Percentiles rank a stretch among this genome's conserved stretches.
phyloP scores from a whole-genome alignment of 768 basidiomycete species.

The Kwoniella dendrophila region DNA sequence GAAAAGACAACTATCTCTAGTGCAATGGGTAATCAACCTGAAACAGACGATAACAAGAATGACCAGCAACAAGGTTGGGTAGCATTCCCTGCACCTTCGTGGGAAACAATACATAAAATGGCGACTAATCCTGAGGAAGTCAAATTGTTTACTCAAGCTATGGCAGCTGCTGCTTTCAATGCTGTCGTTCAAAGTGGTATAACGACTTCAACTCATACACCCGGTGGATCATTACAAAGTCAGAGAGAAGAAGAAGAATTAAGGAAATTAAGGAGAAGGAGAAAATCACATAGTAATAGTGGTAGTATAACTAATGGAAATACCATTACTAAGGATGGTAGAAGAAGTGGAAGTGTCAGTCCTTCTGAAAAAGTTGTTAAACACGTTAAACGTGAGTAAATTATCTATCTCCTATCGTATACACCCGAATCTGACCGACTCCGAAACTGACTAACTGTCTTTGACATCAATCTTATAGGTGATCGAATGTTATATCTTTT shows the following conservation, averaged over 20 bases:
- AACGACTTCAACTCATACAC: conserved; percentile 18
- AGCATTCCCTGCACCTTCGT: conserved; percentile 43
- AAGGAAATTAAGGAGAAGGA: conserved; percentile 11
- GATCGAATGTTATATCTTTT: conserved; percentile 57
- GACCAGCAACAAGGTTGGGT: conserved; percentile 33
- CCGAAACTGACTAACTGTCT: not conserved
- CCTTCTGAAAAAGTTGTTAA: conserved; percentile 27
- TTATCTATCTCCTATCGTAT: too few relatives aligned
- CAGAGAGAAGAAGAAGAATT: conserved; percentile 7
- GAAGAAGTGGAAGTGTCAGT: conserved; percentile 18
- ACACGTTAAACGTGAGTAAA: conserved; percentile 39
- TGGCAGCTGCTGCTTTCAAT: conserved; percentile 41
- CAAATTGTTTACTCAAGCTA: conserved; percentile 41
- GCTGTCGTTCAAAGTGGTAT: conserved; percentile 39
- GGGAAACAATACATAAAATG: conserved; percentile 46
- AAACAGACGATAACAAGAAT: not conserved
- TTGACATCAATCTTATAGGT: conserved; percentile 15
- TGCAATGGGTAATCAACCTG: conserved; percentile 1
- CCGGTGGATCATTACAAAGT: not conserved
- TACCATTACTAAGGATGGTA: conserved; percentile 7
- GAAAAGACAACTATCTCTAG: too few relatives aligned
- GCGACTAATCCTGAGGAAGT: conserved; percentile 40
- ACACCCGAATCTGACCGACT: not conserved
- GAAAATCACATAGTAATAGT: conserved; percentile 18
- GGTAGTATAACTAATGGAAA: not conserved